Conservation (phyloP, 805 yeast species). For the Metschnikowia santaceciliae region DNA sequence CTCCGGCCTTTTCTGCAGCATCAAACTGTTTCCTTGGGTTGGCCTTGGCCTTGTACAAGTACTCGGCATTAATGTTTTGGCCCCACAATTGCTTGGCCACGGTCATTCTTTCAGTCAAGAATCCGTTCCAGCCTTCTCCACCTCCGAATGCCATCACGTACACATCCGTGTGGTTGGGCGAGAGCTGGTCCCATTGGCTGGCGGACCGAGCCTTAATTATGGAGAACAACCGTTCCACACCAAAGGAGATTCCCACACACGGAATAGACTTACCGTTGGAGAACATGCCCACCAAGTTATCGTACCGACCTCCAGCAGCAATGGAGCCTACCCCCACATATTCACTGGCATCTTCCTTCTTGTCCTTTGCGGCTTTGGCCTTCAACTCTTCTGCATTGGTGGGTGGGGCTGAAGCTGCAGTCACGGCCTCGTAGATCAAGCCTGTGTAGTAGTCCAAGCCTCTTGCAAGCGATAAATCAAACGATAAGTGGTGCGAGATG, state of each 20-base stretch:
- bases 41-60: constrained; percentile 86
- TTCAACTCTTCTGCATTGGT: constrained; percentile 66
- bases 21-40: constrained; percentile 96
- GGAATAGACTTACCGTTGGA: constrained; percentile 90
- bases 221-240: constrained; percentile 93
- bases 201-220: constrained; percentile 74
- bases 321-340: constrained; percentile 98
- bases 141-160: constrained; percentile 98
- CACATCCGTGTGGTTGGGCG: constrained; percentile 88
- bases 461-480: constrained; percentile 93
- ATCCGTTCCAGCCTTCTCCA: constrained; percentile 94
- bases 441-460: constrained; percentile 98
- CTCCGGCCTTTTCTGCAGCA: constrained; percentile 93
- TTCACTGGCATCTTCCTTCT: constrained; percentile 83
- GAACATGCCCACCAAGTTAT: constrained; percentile 95
- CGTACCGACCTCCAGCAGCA: constrained; percentile 99
- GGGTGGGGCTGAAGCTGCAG: constrained; percentile 96
- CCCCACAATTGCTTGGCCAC: constrained; percentile 82
- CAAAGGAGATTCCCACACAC: constrained; percentile 96
- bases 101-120: constrained; percentile 85
- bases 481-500: constrained; percentile 63
- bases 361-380: constrained; percentile 40
- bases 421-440: constrained; percentile 92
- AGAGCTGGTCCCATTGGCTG: constrained; percentile 53
- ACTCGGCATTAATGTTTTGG: constrained; percentile 87